Evolutionary conservation across 768 basidiomycete genomes (phyloP), one percentile per base, ranked within the genome.

Genomic region (Pilatotrama ljubarskyi): DNA sequence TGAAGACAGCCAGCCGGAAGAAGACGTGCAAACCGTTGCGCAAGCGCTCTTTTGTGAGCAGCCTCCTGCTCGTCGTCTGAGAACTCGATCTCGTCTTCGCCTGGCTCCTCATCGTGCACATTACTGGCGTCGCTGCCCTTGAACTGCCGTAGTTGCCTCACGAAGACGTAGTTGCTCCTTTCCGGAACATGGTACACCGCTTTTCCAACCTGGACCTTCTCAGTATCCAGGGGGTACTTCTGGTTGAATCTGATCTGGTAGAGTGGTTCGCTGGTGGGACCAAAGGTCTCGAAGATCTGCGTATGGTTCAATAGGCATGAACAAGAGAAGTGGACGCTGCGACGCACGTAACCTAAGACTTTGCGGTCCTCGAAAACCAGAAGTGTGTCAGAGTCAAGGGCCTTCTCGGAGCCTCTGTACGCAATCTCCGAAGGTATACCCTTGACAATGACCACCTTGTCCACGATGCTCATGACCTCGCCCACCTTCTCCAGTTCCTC

Each of bases 71-170:
- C 96, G 65, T 98, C 96, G 64, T 98, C 96, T 3, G 91, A 94
- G 74, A 95, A 98, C 70, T 98, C 96, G 29, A 92, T 68, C 69
- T 98, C 96, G 55, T 93, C 84, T 18, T 92, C 94, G 1, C 79
- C 90, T 2, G 92, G 88, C 71, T 98, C 96, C 73, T 98, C 96
- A 69, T 98, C 96, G 65, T 94, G 85, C 10, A 94, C 80, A 69
- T 98, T 98, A 68, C 91, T 93, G 20, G 96, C 96, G 66, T 98
- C 96, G 64, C 91, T 94, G 41, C 95, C 96, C 69, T 87, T 95
- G 62, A 84, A 70, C 17, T 75, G 79, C 59, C 83, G 82, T 46
- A 98, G 80, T 46, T 87, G 83, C 37, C 81, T 78, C 44, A 94
- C 80, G 71, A 91, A 94, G 51, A 98, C 88, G 69, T 95, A 95